phyloP scores from a whole-genome alignment of 2,329 filamentous ascomycete genomes.

The Emergomyces orientalis region DNA sequence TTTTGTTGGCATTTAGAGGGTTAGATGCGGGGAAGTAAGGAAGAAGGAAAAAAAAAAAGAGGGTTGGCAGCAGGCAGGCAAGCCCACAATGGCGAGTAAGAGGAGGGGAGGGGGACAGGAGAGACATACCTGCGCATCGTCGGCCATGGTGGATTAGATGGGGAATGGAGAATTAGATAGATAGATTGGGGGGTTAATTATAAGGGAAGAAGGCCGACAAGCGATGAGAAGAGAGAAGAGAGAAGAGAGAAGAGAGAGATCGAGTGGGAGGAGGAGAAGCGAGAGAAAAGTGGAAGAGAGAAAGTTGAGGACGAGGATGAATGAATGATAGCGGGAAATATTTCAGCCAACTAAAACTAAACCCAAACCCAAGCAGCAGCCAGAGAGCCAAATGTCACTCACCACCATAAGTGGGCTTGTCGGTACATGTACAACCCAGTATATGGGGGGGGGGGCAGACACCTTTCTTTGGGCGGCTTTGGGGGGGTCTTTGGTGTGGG shows the following conservation, averaged over 20 bases:
- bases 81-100: too few species aligned
- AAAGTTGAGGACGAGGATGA: too few species aligned
- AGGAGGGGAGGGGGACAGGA: neutral
- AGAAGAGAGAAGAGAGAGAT: conserved; percentile 18
- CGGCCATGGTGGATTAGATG: conserved; percentile 49
- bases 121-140: conserved; percentile 54
- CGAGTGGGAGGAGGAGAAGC: conserved; percentile 11
- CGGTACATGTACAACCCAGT: too few species aligned
- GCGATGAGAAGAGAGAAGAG: conserved; percentile 15
- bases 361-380: too few species aligned
- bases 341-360: neutral
- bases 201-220: conserved; percentile 10
- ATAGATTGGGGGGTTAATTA: conserved; percentile 10
- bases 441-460: too few species aligned
- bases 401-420: too few species aligned
- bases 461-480: too few species aligned
- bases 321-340: too few species aligned
- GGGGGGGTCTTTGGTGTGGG: too few species aligned
- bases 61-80: neutral
- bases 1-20: neutral
- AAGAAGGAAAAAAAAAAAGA: neutral
- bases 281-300: too few species aligned
- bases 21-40: neutral
- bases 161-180: conserved; percentile 14
- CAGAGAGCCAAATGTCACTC: too few species aligned